phyloP scores from a whole-genome alignment of 2,329 filamentous ascomycete genomes.

The Talaromyces piceae region DNA sequence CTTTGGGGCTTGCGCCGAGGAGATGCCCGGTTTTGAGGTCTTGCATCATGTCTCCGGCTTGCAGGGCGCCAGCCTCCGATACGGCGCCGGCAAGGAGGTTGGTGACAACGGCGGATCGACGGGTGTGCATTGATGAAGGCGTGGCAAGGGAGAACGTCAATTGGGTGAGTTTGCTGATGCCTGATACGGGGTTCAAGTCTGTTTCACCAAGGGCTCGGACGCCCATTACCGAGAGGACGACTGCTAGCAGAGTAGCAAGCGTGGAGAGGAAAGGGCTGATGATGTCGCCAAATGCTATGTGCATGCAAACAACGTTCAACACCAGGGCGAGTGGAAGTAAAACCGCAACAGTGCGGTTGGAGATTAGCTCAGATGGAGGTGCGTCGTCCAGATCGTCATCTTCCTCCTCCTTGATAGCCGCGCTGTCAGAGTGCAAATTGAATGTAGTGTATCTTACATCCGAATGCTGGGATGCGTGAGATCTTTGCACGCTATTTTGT shows the following conservation, averaged over 20 bases:
- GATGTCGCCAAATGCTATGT: slow-evolving; percentile 72
- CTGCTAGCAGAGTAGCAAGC: slow-evolving; percentile 73
- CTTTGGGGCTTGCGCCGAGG: slow-evolving; percentile 82
- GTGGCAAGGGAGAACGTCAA: slow-evolving; percentile 90
- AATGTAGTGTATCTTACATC: slow-evolving; percentile 27
- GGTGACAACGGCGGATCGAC: slow-evolving; percentile 76
- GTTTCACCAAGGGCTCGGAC: slow-evolving; percentile 67
- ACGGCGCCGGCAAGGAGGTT: slow-evolving; percentile 92
- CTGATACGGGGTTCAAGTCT: slow-evolving; percentile 91
- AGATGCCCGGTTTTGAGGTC: slow-evolving; percentile 95
- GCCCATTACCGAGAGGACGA: slow-evolving; percentile 59
- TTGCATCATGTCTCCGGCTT: slow-evolving; percentile 94
- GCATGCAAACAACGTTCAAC: slow-evolving; percentile 74
- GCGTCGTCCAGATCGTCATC: slow-evolving; percentile 63
- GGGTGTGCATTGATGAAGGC: slow-evolving; percentile 68
- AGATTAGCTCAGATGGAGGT: slow-evolving; percentile 73
- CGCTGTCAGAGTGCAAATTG: slow-evolving; percentile 15
- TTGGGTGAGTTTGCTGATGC: slow-evolving; percentile 94
- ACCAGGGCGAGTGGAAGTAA: slow-evolving; percentile 68
- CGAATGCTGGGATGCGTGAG: slow-evolving; percentile 12
- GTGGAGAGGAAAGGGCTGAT: slow-evolving; percentile 72
- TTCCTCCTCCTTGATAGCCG: slow-evolving; percentile 6
- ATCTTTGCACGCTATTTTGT: slow-evolving; percentile 19
- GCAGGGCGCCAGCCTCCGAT: slow-evolving; percentile 74
- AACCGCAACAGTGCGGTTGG: slow-evolving; percentile 61